A percentile compares a stretch with the other conserved stretches of the same genome.
phyloP scores from a whole-genome alignment of 177 flowering plant species.

The Vitis hybrid region DNA sequence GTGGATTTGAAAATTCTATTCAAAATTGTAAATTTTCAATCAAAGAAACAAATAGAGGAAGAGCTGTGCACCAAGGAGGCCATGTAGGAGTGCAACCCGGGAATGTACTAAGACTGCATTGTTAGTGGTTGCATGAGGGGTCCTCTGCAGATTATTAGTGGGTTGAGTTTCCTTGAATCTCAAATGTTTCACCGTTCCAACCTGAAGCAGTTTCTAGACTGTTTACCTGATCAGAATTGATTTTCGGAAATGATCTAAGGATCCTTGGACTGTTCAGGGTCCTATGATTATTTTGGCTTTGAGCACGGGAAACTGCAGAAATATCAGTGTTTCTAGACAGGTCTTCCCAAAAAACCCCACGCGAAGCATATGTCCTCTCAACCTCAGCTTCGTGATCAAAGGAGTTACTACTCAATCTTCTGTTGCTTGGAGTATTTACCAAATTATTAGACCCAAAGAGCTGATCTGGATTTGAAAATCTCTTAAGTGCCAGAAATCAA shows the following conservation, averaged over 20 bases:
- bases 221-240: constrained; percentile 25
- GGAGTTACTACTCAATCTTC: constrained; percentile 27
- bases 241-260: constrained; percentile 23
- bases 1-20: too few species aligned
- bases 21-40: too few species aligned
- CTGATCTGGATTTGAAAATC: constrained; percentile 35
- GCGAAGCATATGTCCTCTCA: constrained; percentile 26
- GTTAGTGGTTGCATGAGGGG: too few species aligned
- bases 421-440: constrained; percentile 26
- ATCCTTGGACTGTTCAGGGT: constrained; percentile 33
- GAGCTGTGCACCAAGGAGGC: too few species aligned
- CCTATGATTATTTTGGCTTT: constrained; percentile 41
- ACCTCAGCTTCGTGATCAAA: constrained; percentile 29
- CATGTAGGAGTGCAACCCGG: too few species aligned
- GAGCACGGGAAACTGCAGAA: constrained; percentile 41
- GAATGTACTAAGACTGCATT: too few species aligned
- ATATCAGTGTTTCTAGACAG: constrained; percentile 28
- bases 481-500: constrained; percentile 33
- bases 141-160: too few species aligned
- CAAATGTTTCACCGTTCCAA: too few species aligned
- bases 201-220: too few species aligned
- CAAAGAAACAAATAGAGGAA: too few species aligned
- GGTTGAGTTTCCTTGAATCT: too few species aligned
- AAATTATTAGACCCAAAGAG: constrained; percentile 30
- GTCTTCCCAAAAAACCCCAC: constrained; percentile 27